Evolutionary conservation across 2,329 filamentous ascomycete genomes (phyloP).

Genomic region (Xylariaceae sp.): DNA sequence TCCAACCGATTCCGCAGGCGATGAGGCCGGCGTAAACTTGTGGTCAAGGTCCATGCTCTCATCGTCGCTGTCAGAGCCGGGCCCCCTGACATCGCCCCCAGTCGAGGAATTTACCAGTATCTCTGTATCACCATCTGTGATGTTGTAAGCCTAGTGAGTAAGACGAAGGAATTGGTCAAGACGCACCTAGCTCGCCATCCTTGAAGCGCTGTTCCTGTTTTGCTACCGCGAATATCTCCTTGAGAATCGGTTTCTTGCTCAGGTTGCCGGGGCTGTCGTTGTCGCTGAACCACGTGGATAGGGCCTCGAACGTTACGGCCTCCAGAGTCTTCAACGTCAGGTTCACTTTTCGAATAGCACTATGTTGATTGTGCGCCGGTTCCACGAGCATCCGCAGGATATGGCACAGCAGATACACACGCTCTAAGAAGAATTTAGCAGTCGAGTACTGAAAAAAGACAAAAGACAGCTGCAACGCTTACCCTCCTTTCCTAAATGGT

Average conservation of each 20-base stretch:
- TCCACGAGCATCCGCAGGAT: conserved; percentile 56
- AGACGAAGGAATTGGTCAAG: conserved; percentile 7
- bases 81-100: background rate
- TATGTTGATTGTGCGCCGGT: conserved; percentile 47
- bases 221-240: conserved; percentile 60
- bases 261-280: conserved; percentile 50
- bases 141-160: conserved; percentile 19
- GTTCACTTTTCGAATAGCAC: conserved; percentile 49
- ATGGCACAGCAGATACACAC: conserved; percentile 55
- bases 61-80: conserved; percentile 8
- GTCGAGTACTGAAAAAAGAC: too few relatives aligned
- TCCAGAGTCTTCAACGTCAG: conserved; percentile 55
- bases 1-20: conserved; percentile 2
- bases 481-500: conserved; percentile 68
- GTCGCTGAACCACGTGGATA: conserved; percentile 56
- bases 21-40: conserved; percentile 5
- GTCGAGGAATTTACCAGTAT: conserved; percentile 3
- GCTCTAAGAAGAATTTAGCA: conserved; percentile 41
- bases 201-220: conserved; percentile 52
- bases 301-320: conserved; percentile 53
- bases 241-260: conserved; percentile 52
- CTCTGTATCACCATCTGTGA: conserved; percentile 39
- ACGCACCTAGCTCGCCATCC: conserved; percentile 53
- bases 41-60: background rate
- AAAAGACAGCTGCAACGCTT: conserved; percentile 22